Evolutionary conservation across 345 rosid genomes (phyloP), one percentile per base, ranked within the genome.

Genomic region (Pistacia vera): DNA sequence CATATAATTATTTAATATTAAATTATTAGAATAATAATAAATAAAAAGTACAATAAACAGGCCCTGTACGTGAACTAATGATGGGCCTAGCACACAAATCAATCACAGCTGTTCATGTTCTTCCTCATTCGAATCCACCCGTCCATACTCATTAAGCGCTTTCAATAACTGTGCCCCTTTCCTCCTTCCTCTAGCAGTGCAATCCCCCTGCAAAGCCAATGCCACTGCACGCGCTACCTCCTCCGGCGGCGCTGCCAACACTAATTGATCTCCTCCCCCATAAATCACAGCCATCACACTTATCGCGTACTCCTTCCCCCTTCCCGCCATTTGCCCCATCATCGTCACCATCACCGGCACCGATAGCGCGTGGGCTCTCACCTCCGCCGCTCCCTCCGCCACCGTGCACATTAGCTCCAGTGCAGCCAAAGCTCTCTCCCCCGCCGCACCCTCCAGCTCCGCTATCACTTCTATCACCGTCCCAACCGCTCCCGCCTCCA

Each of bases 331-430:
- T 75, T 83, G 87, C 70, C 93, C 97, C 98, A 94, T 94, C 83
- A 91, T 92, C 0, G 91, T 76, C 65, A 95, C 98, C 97, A 95
- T 95, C 73, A 87, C 97, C 11, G 97, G 98, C 57, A 95, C 97
- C 8, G 93, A 91, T 78, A 95, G 86, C 5, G 93, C 95, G 78
- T 92, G 98, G 25, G 86, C 79, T 14, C 94, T 83, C 81, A 90
- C 85, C 86, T 91, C 94, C 66, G 91, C 92, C 25, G 95, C 93
- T 28, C 97, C 97, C 76, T 88, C 92, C 3, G 77, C 74, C 63
- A 92, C 93, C 74, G 92, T 95, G 68, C 97, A 92, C 79, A 89
- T 83, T 30, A 91, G 89, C 86, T 92, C 97, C 70, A 95, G 85
- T 10, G 92, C 97, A 20, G 97, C 97, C 56, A 95, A 74, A 2